phyloP scores from a whole-genome alignment of 768 basidiomycete species.

The Amanita exitialis region DNA sequence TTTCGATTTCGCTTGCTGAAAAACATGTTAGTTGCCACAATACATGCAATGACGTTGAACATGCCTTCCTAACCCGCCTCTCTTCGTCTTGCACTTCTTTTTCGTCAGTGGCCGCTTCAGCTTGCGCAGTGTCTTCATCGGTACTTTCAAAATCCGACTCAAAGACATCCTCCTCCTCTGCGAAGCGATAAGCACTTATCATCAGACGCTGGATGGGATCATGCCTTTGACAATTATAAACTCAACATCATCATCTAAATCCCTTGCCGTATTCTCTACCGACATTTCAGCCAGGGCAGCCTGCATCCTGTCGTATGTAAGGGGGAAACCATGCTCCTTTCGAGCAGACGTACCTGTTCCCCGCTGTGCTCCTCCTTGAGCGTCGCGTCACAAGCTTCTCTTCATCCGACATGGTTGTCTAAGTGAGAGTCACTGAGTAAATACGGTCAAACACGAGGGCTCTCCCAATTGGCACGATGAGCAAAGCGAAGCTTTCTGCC shows the following conservation, averaged over 20 bases:
- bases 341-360: constrained; percentile 47
- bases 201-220: not conserved
- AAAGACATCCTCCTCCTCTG: constrained; percentile 77
- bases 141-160: constrained; percentile 83
- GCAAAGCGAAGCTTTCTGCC: constrained; percentile 13
- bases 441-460: constrained; percentile 2
- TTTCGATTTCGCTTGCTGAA: constrained; percentile 42
- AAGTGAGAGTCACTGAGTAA: not conserved
- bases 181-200: not conserved
- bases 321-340: not conserved
- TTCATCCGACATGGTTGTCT: constrained; percentile 11
- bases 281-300: constrained; percentile 66
- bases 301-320: constrained; percentile 48
- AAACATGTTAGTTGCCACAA: not conserved
- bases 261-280: constrained; percentile 41
- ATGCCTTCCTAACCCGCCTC: constrained; percentile 37
- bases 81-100: constrained; percentile 52
- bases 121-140: constrained; percentile 58
- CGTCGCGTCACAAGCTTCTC: constrained; percentile 42
- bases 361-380: constrained; percentile 63
- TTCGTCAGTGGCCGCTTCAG: constrained; percentile 47
- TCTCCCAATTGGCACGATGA: constrained; percentile 7
- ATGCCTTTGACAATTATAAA: constrained; percentile 59
- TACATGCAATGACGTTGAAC: not conserved
- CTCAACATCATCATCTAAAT: constrained; percentile 66